These are phyloP conservation scores for Sarocladium brachiariae DNA, from an alignment of 2,329 filamentous ascomycete species.

Conservation along the genomic window DNA sequence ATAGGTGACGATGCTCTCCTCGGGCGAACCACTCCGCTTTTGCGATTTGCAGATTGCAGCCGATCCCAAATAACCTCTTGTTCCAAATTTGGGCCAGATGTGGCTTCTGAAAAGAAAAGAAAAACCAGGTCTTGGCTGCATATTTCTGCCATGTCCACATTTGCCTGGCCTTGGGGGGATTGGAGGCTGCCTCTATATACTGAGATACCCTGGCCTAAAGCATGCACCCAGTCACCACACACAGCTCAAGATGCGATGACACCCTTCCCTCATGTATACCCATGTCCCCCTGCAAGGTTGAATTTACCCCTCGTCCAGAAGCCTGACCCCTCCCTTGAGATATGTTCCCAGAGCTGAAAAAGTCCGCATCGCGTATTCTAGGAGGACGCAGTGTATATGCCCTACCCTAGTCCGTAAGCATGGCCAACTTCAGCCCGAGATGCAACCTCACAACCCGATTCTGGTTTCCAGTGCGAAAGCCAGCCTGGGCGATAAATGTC, in stretches of 20 bases:
- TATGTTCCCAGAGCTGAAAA: not conserved
- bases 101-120: not conserved
- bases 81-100: not conserved
- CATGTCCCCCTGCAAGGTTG: not conserved
- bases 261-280: too few relatives aligned
- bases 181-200: not conserved
- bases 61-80: not conserved
- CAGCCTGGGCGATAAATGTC: not conserved
- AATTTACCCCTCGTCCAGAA: not conserved
- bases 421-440: not conserved
- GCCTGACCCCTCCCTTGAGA: not conserved
- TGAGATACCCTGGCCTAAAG: not conserved
- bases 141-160: not conserved
- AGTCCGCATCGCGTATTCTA: not conserved
- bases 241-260: not conserved
- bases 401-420: not conserved
- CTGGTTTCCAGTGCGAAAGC: not conserved
- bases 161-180: not conserved
- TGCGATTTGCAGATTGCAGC: not conserved
- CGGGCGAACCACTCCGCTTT: not conserved
- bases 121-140: not conserved
- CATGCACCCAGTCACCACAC: not conserved
- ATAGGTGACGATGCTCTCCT: not conserved
- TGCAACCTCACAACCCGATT: slow-evolving; percentile 3
- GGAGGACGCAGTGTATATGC: too few relatives aligned